These are phyloP conservation scores for Metschnikowia colocasiae DNA, from an alignment of 805 yeast genomes.

Conservation along the genomic window DNA sequence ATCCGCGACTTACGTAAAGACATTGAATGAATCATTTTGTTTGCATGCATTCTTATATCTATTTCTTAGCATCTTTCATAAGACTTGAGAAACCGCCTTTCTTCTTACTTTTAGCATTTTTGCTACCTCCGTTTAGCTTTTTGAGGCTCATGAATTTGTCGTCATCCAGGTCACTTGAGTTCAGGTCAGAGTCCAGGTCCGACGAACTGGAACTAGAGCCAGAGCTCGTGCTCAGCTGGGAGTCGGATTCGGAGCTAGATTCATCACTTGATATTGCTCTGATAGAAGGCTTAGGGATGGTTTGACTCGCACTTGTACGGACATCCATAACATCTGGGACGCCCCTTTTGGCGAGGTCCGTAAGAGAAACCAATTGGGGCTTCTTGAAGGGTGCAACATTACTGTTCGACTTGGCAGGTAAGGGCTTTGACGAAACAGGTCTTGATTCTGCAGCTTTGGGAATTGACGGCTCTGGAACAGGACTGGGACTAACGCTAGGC, in stretches of 20 bases:
- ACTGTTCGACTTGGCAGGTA: not conserved
- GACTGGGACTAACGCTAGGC: not conserved
- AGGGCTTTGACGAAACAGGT: not conserved
- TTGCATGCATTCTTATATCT: not conserved
- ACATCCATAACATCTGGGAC: conserved; percentile 18
- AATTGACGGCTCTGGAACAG: not conserved
- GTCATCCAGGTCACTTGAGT: conserved; percentile 10
- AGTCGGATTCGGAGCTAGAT: conserved; percentile 1
- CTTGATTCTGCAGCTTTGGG: not conserved
- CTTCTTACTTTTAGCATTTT: conserved; percentile 21
- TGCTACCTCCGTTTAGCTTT: conserved; percentile 13
- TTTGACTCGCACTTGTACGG: not conserved
- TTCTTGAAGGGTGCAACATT: conserved; percentile 1
- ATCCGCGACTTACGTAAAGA: no score
- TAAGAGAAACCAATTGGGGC: conserved; percentile 11
- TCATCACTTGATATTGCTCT: not conserved
- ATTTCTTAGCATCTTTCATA: conserved; percentile 28
- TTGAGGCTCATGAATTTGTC: conserved; percentile 27
- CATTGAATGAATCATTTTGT: not conserved
- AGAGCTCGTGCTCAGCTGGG: conserved; percentile 10
- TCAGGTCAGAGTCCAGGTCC: conserved; percentile 7
- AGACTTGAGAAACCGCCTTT: conserved; percentile 29
- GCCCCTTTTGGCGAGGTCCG: conserved; percentile 15
- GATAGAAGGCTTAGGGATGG: conserved; percentile 5
- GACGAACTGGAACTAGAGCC: conserved; percentile 8